Evolutionary conservation across 306 rosid species (phyloP).

Genomic region (Urtica urens): DNA sequence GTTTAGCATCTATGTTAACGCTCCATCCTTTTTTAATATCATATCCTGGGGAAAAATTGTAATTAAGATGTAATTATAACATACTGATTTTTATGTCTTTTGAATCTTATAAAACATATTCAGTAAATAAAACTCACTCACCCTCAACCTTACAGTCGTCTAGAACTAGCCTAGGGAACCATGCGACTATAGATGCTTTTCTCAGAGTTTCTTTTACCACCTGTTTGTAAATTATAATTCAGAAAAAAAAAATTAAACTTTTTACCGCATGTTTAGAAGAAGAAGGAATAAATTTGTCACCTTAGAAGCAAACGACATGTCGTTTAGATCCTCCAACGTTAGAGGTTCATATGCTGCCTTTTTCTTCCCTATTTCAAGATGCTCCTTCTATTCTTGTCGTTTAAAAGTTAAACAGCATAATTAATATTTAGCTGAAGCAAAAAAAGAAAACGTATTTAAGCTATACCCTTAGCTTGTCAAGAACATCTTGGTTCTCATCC

Average conservation of each 20-base stretch:
- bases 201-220: constrained; percentile 72
- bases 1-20: constrained; percentile 64
- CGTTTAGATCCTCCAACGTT: constrained; percentile 45
- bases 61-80: too few species aligned
- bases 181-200: constrained; percentile 76
- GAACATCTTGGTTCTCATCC: constrained; percentile 55
- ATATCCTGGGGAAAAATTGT: constrained; percentile 26
- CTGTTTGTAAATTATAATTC: constrained; percentile 12
- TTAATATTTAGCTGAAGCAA: neutral
- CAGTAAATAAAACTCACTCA: too few species aligned
- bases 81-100: too few species aligned
- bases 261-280: constrained; percentile 34
- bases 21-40: constrained; percentile 78
- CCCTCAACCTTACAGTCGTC: constrained; percentile 69
- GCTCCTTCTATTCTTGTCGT: constrained; percentile 50
- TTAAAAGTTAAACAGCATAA: too few species aligned
- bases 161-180: constrained; percentile 72
- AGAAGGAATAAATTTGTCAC: constrained; percentile 12
- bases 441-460: neutral
- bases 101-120: neutral
- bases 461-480: constrained; percentile 39
- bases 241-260: neutral
- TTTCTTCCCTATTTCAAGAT: constrained; percentile 28
- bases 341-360: constrained; percentile 16
- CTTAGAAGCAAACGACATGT: constrained; percentile 66